Evolutionary conservation across 1,139 yeast genomes (phyloP), one percentile per base, ranked within the genome.

Genomic region (Kodamaea anthophila): DNA sequence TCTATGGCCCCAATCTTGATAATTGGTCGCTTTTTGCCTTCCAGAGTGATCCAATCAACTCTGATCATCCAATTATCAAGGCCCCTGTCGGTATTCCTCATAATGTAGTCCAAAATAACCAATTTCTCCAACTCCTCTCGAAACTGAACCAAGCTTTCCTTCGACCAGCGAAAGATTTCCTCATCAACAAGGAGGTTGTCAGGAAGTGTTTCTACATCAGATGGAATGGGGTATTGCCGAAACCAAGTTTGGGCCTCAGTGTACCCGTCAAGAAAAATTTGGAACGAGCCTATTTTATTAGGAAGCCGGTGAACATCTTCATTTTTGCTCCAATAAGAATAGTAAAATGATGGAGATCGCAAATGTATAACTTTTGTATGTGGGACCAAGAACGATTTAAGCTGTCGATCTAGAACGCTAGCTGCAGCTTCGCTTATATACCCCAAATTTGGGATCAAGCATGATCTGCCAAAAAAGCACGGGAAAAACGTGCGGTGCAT

Each of bases 61-160:
- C 66, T 65, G 14, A 81, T 67, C 93, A 82, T 81, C 88, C 91
- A 81, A 43, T 82, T 81, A 47, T 81, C 91, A 13, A 74, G 52
- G 0, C 85, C 84, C 23, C 93, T 55, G 47, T 81, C 91, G 0
- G 93, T 81, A 42, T 82, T 81, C 37, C 88, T 57, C 73, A 80
- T 77, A 7, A 81, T 65, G 42, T 80, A 81, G 44, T 81, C 91
- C 23, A 81, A 53, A 23, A 81, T 74, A 2, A 81, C 86, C 41
- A 81, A 56, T 43, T 79, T 80, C 42, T 80, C 88, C 23, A 81
- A 48, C 48, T 81, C 82, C 34, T 69, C 65, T 29, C 79, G 65
- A 41, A 81, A 75, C 38, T 76, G 77, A 22, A 47, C 43, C 19
- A 79, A 45, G 2, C 65, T 56, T 5, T 57, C 58, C 12, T 63